Evolutionary conservation across 805 yeast species (phyloP).

Genomic region (Sungouiella blattae): DNA sequence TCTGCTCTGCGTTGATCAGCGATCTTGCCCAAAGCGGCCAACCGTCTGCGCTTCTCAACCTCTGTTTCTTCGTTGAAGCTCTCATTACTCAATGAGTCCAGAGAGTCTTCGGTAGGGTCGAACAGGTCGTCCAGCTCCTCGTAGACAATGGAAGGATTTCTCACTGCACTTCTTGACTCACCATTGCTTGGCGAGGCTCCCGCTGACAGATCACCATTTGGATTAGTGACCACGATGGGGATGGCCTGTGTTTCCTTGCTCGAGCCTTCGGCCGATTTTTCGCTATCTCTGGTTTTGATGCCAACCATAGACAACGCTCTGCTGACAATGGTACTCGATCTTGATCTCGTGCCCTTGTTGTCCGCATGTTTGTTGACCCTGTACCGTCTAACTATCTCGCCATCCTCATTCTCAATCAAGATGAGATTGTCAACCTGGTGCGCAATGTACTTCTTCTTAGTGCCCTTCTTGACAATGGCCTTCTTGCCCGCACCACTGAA

Average conservation of each 20-base stretch:
- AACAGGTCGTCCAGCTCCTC: constrained; percentile 7
- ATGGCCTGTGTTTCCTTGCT: not conserved
- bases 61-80: constrained; percentile 50
- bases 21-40: constrained; percentile 52
- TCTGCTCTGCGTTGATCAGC: constrained; percentile 37
- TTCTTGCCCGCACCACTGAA: constrained; percentile 15
- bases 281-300: constrained; percentile 26
- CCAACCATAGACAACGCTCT: constrained; percentile 58
- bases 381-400: constrained; percentile 85
- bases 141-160: not conserved
- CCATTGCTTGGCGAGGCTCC: not conserved
- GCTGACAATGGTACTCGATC: constrained; percentile 39
- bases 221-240: not conserved
- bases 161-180: not conserved
- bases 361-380: constrained; percentile 54
- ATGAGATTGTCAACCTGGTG: constrained; percentile 75
- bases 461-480: constrained; percentile 33
- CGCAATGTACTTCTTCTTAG: constrained; percentile 45
- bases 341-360: constrained; percentile 19
- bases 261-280: not conserved
- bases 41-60: constrained; percentile 61
- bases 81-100: constrained; percentile 19
- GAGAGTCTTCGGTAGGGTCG: constrained; percentile 13
- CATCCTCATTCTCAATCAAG: constrained; percentile 85
- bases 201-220: too few species aligned